A percentile compares a stretch with the other conserved stretches of the same genome.
These are phyloP conservation scores for Grigorovia transvaalensis DNA, from an alignment of 805 yeast species.

Conservation along the genomic window DNA sequence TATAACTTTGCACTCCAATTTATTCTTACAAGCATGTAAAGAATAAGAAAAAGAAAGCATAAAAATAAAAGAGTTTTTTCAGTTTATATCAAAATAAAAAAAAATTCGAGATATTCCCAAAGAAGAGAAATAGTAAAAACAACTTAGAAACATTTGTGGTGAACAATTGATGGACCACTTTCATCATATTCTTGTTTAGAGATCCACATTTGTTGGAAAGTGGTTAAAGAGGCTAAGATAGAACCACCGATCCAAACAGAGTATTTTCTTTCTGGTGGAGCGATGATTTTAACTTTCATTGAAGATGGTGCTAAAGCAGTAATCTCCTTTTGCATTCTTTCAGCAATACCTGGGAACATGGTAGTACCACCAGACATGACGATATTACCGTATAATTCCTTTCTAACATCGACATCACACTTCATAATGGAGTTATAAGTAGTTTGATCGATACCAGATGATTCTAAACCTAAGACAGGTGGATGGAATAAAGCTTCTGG, in stretches of 20 bases:
- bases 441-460: slow-evolving; percentile 99
- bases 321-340: slow-evolving; percentile 99
- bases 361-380: slow-evolving; percentile 99
- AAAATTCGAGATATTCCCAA: not conserved
- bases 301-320: slow-evolving; percentile 99
- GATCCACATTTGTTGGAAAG: slow-evolving; percentile 99
- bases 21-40: too few species aligned
- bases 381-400: slow-evolving; percentile 97
- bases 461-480: slow-evolving; percentile 78
- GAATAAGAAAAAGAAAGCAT: too few species aligned
- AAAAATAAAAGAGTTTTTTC: too few species aligned
- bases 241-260: slow-evolving; percentile 99
- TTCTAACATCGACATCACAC: slow-evolving; percentile 98
- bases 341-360: slow-evolving; percentile 99
- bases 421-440: slow-evolving; percentile 66
- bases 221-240: slow-evolving; percentile 93
- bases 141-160: slow-evolving; percentile 41
- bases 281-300: slow-evolving; percentile 98
- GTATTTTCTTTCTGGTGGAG: slow-evolving; percentile 99
- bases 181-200: slow-evolving; percentile 99
- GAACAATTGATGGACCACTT: slow-evolving; percentile 98
- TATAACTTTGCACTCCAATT: too few species aligned
- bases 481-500: slow-evolving; percentile 99
- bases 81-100: not conserved
- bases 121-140: not conserved